Evolutionary conservation across 2,329 filamentous ascomycete genomes (phyloP).

Genomic region (Sclerotinia subarctica): DNA sequence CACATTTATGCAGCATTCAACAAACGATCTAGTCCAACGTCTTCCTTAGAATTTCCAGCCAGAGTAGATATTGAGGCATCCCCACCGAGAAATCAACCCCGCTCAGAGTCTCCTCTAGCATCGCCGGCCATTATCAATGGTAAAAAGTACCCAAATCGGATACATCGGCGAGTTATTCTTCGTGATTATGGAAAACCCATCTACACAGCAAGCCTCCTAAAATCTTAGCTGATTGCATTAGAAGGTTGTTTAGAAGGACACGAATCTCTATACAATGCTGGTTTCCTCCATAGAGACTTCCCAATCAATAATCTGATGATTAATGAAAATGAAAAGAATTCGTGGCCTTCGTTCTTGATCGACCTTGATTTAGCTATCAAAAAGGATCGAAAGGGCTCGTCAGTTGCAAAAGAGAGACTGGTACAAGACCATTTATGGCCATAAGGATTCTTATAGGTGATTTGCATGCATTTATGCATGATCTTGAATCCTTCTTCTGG

Average conservation of each 20-base stretch:
- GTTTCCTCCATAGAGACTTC: conserved; percentile 41
- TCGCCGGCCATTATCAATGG: not conserved
- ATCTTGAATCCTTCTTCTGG: conserved; percentile 40
- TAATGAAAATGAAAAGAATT: conserved; percentile 18
- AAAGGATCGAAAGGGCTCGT: conserved; percentile 18
- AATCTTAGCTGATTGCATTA: conserved; percentile 39
- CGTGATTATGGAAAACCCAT: conserved; percentile 44
- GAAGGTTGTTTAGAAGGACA: conserved; percentile 41
- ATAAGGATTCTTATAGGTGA: conserved; percentile 38
- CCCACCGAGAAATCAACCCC: not conserved
- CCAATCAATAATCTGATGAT: conserved; percentile 42
- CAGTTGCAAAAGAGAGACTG: conserved; percentile 32
- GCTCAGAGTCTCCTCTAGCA: not conserved
- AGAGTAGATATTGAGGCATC: conserved; percentile 25
- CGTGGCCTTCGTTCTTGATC: conserved; percentile 37
- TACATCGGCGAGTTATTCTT: conserved; percentile 44
- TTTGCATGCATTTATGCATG: conserved; percentile 39
- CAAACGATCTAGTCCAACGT: conserved; percentile 35
- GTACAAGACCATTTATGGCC: conserved; percentile 41
- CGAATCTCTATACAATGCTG: conserved; percentile 37
- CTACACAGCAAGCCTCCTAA: conserved; percentile 42
- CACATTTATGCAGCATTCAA: conserved; percentile 25
- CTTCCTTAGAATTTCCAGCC: conserved; percentile 33
- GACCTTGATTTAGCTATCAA: conserved; percentile 41
- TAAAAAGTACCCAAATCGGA: conserved; percentile 35